Evolutionary conservation across 2,329 filamentous ascomycete species (phyloP).

Genomic region (Cladosporium sp.): DNA sequence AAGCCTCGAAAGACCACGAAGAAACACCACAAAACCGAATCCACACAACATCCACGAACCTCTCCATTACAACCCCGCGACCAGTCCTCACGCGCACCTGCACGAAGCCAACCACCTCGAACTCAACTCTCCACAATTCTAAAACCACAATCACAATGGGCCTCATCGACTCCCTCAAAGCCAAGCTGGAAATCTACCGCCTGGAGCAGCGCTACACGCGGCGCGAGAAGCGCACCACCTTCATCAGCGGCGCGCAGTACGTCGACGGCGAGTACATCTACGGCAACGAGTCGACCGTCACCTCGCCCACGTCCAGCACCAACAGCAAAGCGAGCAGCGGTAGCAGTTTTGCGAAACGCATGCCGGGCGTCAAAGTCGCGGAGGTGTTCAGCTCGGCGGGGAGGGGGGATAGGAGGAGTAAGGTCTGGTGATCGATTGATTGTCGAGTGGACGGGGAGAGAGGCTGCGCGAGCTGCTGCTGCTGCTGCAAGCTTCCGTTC

Average conservation of each 20-base stretch:
- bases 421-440: neutral
- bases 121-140: no score
- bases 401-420: constrained; percentile 5
- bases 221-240: constrained; percentile 83
- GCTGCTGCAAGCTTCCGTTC: no score
- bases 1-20: no score
- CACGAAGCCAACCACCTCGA: no score
- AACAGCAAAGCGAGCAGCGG: constrained; percentile 2
- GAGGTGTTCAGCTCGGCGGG: constrained; percentile 2
- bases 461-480: neutral
- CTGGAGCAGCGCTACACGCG: constrained; percentile 94
- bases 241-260: constrained; percentile 84
- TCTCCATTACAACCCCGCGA: no score
- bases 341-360: neutral
- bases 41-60: no score
- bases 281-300: constrained; percentile 21
- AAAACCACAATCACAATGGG: constrained; percentile 43
- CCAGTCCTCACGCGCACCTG: no score
- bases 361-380: constrained; percentile 1
- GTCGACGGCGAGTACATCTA: constrained; percentile 96
- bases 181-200: constrained; percentile 86
- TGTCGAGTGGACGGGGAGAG: no score
- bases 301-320: constrained; percentile 9
- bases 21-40: no score
- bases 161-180: constrained; percentile 70